Conservation (phyloP, 495 filamentous ascomycete genomes). For the Trypethelium eluteriae region DNA sequence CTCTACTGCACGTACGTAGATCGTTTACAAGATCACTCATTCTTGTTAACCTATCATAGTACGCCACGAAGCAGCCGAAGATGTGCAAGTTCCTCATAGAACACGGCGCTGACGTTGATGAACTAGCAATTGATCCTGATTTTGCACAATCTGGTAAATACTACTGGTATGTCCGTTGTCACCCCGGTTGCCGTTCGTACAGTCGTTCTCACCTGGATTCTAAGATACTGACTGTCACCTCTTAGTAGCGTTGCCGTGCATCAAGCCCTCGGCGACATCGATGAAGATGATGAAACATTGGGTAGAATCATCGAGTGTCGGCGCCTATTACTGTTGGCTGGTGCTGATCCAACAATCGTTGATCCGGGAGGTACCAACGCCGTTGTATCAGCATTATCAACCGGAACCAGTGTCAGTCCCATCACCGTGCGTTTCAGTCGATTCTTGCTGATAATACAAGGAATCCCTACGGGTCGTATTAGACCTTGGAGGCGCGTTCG, state of each 20-base stretch:
- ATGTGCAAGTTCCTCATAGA: neutral
- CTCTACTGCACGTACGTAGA: neutral
- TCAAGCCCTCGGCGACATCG: neutral
- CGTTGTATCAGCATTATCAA: too few relatives aligned
- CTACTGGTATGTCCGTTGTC: neutral
- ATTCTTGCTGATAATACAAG: neutral
- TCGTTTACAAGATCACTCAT: neutral
- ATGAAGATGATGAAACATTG: neutral
- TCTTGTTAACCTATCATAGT: neutral
- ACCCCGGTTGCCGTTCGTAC: neutral
- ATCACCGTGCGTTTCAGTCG: neutral
- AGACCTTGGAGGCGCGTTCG: neutral
- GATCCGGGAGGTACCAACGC: neutral
- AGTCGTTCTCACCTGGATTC: too few relatives aligned
- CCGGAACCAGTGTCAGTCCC: too few relatives aligned
- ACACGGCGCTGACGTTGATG: slow-evolving; percentile 1
- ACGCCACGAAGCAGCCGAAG: neutral
- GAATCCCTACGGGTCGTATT: neutral
- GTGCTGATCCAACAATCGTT: neutral
- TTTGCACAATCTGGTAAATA: neutral
- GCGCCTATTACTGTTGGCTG: neutral
- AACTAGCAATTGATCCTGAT: neutral
- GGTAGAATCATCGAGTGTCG: neutral
- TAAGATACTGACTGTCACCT: neutral
- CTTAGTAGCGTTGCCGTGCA: neutral